These are phyloP conservation scores for Magnaporthiopsis poae DNA, from an alignment of 2,329 filamentous ascomycete genomes.

Conservation along the genomic window DNA sequence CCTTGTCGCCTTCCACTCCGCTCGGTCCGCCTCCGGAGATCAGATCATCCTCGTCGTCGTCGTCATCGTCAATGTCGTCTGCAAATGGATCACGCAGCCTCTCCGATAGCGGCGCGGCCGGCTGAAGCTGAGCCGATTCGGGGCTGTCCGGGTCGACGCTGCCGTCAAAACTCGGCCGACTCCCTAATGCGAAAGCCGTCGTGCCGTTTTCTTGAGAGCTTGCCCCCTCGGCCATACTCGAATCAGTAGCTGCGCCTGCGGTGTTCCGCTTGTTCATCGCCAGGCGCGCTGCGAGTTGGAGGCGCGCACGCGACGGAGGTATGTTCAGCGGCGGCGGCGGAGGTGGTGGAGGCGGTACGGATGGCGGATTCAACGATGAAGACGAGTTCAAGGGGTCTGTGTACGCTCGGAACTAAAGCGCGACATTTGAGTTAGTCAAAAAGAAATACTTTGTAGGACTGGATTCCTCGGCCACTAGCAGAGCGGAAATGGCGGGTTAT, in stretches of 20 bases:
- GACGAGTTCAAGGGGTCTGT: conserved; percentile 44
- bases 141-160: conserved; percentile 7
- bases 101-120: conserved; percentile 14
- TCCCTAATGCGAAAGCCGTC: conserved; percentile 12
- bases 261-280: conserved; percentile 60
- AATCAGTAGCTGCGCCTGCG: conserved; percentile 29
- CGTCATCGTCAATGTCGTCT: conserved; percentile 43
- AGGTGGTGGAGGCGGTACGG: conserved; percentile 48
- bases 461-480: not conserved
- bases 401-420: conserved; percentile 46
- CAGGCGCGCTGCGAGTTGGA: conserved; percentile 82
- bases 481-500: not conserved
- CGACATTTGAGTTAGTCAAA: not conserved
- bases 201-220: conserved; percentile 26
- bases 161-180: not conserved
- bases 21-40: not conserved
- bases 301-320: conserved; percentile 73
- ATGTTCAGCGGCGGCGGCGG: conserved; percentile 76
- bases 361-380: conserved; percentile 44
- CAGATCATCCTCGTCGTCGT: conserved; percentile 23
- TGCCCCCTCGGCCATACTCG: conserved; percentile 23
- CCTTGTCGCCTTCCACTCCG: not conserved
- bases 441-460: not conserved
- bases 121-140: conserved; percentile 9
- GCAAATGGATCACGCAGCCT: conserved; percentile 43